These are phyloP conservation scores for Nannochloropsis gaditana DNA, from an alignment of 108 stramenopile genomes.

Conservation along the genomic window DNA sequence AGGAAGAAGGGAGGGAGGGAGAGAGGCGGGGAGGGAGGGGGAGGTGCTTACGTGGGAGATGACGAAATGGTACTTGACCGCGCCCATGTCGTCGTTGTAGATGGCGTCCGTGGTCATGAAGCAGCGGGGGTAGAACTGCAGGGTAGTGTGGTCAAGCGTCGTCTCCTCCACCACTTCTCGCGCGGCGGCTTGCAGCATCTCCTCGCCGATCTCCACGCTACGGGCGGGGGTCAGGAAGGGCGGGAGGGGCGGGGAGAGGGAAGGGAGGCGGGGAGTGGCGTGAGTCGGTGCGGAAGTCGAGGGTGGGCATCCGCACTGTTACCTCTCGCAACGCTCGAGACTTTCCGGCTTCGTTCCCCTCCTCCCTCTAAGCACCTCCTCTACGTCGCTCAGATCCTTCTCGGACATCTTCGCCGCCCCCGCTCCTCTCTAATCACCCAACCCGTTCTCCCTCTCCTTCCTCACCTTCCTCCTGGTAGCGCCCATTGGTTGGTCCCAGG, in stretches of 20 bases:
- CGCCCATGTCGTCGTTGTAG: background rate
- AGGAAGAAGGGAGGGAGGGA: background rate
- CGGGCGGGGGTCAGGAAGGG: background rate
- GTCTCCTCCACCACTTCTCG: background rate
- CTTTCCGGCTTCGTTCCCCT: background rate
- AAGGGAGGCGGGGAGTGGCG: background rate
- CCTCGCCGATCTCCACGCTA: conserved; percentile 18
- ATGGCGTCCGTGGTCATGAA: background rate
- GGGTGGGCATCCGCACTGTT: background rate
- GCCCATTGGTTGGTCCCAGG: background rate
- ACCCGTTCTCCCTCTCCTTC: background rate
- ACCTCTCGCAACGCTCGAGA: background rate
- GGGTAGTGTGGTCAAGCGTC: background rate
- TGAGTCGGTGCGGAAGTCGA: background rate
- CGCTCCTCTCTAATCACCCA: too few relatives aligned
- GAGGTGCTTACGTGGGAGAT: background rate
- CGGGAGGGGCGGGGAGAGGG: background rate
- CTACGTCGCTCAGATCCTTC: too few relatives aligned
- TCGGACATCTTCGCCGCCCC: too few relatives aligned
- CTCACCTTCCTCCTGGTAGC: background rate
- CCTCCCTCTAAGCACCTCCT: background rate
- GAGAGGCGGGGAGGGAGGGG: background rate
- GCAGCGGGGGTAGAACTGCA: background rate
- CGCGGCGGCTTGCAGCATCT: background rate
- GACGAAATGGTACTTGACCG: background rate